Evolutionary conservation across 2,329 filamentous ascomycete genomes (phyloP).

Genomic region (Elsinoe batatas): DNA sequence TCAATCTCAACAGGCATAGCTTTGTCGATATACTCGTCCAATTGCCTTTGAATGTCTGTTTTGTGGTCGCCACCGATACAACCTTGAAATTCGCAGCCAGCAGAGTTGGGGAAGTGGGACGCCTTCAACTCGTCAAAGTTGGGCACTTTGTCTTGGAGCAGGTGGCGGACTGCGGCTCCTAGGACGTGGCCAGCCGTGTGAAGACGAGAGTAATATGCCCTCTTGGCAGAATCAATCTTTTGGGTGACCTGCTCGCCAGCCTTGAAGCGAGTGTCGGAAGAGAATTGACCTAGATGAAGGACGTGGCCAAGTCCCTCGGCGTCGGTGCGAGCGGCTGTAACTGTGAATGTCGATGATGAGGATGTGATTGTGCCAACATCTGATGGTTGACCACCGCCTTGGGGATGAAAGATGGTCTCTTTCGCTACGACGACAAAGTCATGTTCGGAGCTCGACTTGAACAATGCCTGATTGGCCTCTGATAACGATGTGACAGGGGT

Average conservation of each 20-base stretch:
- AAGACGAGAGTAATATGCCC: slow-evolving; percentile 54
- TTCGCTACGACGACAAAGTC: slow-evolving; percentile 14
- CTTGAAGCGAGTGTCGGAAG: slow-evolving; percentile 5
- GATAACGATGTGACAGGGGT: slow-evolving; percentile 3
- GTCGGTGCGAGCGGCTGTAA: slow-evolving; percentile 16
- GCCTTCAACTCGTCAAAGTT: slow-evolving; percentile 60
- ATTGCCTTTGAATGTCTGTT: slow-evolving; percentile 49
- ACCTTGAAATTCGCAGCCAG: slow-evolving; percentile 58
- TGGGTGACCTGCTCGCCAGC: slow-evolving; percentile 38
- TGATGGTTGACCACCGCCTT: slow-evolving; percentile 19
- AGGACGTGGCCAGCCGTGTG: slow-evolving; percentile 68
- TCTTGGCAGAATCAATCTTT: slow-evolving; percentile 49
- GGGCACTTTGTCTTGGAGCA: slow-evolving; percentile 43
- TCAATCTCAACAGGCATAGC: slow-evolving; percentile 53
- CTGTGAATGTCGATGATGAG: slow-evolving; percentile 13
- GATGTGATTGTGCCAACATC: slow-evolving; percentile 16
- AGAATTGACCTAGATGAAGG: slow-evolving; percentile 18
- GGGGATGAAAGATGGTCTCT: slow-evolving; percentile 18
- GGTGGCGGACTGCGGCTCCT: slow-evolving; percentile 53
- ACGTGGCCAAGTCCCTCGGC: slow-evolving; percentile 12
- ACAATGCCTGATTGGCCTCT: slow-evolving; percentile 12
- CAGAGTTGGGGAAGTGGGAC: slow-evolving; percentile 58
- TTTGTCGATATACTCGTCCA: slow-evolving; percentile 49
- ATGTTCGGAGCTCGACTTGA: slow-evolving; percentile 13
- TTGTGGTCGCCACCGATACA: slow-evolving; percentile 56